These are phyloP conservation scores for Syncephalastrum monosporum DNA, from an alignment of 371 early-diverging fungal genomes.

Conservation along the genomic window DNA sequence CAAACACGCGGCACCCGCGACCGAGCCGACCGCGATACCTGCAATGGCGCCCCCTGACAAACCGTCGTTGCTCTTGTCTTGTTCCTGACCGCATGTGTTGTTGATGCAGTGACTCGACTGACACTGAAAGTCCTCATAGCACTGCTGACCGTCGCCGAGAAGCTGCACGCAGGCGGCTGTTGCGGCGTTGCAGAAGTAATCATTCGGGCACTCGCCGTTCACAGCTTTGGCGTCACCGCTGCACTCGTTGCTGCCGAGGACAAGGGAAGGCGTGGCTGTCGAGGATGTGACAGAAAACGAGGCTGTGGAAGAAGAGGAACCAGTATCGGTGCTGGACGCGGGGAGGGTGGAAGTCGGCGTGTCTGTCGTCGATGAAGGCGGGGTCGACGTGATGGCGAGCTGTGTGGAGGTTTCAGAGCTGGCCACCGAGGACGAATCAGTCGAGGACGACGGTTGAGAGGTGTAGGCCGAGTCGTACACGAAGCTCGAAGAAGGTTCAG, in stretches of 20 bases:
- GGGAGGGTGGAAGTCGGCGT: no score
- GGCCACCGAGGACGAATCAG: no score
- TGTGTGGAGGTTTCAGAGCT: no score
- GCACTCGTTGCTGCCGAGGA: slow-evolving; percentile 23
- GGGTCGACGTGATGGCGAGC: no score
- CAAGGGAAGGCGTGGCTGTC: slow-evolving; percentile 23
- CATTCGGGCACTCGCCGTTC: slow-evolving; percentile 16
- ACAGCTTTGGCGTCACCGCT: slow-evolving; percentile 18
- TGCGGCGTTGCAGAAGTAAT: slow-evolving; percentile 28
- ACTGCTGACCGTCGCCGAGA: slow-evolving; percentile 10
- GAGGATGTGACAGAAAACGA: slow-evolving; percentile 21
- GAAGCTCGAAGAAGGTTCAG: no score
- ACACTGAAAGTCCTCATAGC: slow-evolving; percentile 27
- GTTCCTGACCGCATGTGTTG: slow-evolving; percentile 1
- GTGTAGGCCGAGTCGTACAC: no score
- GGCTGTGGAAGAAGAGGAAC: neutral
- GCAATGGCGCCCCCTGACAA: slow-evolving; percentile 21
- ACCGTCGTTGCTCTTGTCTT: neutral
- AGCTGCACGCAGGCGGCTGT: slow-evolving; percentile 14
- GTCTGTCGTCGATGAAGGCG: no score
- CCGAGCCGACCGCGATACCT: slow-evolving; percentile 22
- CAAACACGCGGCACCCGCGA: slow-evolving; percentile 22
- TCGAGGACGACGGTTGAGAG: no score
- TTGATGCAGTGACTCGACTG: slow-evolving; percentile 17
- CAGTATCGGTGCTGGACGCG: no score